Conservation (phyloP, 192 early-diverging fungal species). For the Linnemannia zychae region DNA sequence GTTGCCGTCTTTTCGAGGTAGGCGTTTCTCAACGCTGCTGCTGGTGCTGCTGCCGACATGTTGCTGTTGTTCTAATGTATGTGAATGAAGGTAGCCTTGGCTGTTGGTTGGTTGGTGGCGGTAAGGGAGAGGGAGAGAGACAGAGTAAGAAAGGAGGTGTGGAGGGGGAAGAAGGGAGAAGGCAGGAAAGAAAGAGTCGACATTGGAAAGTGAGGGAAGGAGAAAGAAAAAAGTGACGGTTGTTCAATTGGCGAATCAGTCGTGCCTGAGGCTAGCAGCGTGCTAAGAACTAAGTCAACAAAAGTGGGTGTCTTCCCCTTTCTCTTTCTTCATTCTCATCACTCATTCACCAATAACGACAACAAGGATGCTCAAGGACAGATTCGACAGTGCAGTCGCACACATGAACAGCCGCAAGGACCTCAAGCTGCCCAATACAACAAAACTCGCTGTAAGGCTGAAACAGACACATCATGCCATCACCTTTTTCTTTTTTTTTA, state of each 20-base stretch:
- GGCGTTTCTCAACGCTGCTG: conserved; percentile 46
- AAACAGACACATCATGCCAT: neutral
- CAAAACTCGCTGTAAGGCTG: conserved; percentile 36
- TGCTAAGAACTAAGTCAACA: neutral
- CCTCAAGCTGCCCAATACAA: conserved; percentile 26
- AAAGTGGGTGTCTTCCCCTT: neutral
- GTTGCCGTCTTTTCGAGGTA: conserved; percentile 50
- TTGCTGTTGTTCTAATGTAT: neutral
- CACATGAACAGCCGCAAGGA: conserved; percentile 30
- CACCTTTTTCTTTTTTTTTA: neutral
- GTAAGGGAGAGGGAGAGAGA: neutral
- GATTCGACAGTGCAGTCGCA: conserved; percentile 46
- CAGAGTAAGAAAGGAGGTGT: neutral
- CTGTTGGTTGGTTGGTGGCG: neutral
- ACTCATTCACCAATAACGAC: neutral
- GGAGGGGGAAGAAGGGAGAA: neutral
- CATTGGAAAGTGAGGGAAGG: too few species aligned
- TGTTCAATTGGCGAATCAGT: neutral
- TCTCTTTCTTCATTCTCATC: neutral
- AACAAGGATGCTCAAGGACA: conserved; percentile 25
- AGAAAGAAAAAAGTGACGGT: neutral
- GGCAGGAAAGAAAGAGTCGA: neutral
- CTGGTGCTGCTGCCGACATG: conserved; percentile 8
- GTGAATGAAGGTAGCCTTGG: neutral
- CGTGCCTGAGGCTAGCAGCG: neutral